Evolutionary conservation across 345 rosid species (phyloP).

Genomic region (Eucalyptus camaldulensis): DNA sequence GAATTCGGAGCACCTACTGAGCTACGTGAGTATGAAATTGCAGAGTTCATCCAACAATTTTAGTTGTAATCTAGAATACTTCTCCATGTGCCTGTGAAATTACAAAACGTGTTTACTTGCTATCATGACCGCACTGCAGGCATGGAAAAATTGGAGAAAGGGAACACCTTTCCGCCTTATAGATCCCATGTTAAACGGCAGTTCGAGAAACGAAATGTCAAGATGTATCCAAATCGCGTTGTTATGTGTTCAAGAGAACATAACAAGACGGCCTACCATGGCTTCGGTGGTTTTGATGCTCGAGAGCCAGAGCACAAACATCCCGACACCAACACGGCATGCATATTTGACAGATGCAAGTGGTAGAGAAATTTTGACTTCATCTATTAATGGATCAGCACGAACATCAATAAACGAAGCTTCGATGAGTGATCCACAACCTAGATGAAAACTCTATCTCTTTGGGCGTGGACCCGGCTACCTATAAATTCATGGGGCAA

Average conservation of each 20-base stretch:
- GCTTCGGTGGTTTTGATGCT: neutral
- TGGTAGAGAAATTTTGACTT: neutral
- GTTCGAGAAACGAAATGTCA: neutral
- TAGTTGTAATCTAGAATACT: neutral
- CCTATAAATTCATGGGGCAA: too few relatives aligned
- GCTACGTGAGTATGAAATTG: neutral
- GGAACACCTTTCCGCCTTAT: neutral
- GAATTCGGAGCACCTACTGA: neutral
- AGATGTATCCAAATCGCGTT: neutral
- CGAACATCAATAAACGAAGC: neutral
- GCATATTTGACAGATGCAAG: neutral
- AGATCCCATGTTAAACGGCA: neutral
- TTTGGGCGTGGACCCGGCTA: too few relatives aligned
- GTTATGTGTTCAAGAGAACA: neutral
- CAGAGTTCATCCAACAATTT: neutral
- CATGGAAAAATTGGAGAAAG: neutral
- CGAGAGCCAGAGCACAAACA: neutral
- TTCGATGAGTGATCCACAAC: neutral
- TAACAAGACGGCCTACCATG: neutral
- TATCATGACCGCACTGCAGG: neutral
- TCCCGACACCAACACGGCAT: neutral
- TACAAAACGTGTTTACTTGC: neutral
- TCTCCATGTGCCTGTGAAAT: neutral
- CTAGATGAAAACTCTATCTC: too few relatives aligned
- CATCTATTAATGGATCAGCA: neutral